Conservation (phyloP, 768 basidiomycete species). For the Panellus pusillus region DNA sequence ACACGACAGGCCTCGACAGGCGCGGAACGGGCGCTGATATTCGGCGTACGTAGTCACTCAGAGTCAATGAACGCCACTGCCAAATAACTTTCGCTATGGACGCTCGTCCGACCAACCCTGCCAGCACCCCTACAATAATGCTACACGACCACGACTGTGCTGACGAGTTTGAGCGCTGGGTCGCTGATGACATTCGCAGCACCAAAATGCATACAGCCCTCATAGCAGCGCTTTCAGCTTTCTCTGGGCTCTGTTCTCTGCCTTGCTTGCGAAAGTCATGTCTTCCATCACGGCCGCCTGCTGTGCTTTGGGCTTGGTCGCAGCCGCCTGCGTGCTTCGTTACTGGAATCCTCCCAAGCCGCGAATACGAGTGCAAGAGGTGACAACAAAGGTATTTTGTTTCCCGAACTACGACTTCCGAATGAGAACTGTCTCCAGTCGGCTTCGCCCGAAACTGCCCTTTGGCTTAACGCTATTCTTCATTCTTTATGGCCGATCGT, state of each 20-base stretch:
- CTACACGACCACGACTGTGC: too few relatives aligned
- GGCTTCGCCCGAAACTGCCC: constrained; percentile 34
- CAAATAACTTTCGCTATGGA: too few relatives aligned
- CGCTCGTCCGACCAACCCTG: too few relatives aligned
- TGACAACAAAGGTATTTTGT: background rate
- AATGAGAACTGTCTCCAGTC: constrained; percentile 8
- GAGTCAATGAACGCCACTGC: too few relatives aligned
- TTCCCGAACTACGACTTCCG: background rate
- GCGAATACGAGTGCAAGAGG: too few relatives aligned
- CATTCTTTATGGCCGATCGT: constrained; percentile 70
- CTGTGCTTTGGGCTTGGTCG: constrained; percentile 26
- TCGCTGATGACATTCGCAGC: constrained; percentile 30
- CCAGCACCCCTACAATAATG: too few relatives aligned
- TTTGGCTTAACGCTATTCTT: constrained; percentile 68
- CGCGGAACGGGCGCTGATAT: too few relatives aligned
- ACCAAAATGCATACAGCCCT: constrained; percentile 32
- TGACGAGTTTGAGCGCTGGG: constrained; percentile 22
- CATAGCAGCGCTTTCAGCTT: constrained; percentile 26
- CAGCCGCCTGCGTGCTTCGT: constrained; percentile 29
- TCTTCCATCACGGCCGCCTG: constrained; percentile 20
- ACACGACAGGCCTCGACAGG: too few relatives aligned
- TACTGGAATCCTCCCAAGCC: constrained; percentile 16
- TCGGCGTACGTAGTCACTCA: too few relatives aligned
- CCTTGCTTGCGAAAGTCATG: background rate
- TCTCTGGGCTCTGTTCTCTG: constrained; percentile 8